Percentiles rank a stretch among this genome's conserved stretches.
These are phyloP conservation scores for Yamadazyma triangularis DNA, from an alignment of 1,139 yeast genomes.

Conservation along the genomic window DNA sequence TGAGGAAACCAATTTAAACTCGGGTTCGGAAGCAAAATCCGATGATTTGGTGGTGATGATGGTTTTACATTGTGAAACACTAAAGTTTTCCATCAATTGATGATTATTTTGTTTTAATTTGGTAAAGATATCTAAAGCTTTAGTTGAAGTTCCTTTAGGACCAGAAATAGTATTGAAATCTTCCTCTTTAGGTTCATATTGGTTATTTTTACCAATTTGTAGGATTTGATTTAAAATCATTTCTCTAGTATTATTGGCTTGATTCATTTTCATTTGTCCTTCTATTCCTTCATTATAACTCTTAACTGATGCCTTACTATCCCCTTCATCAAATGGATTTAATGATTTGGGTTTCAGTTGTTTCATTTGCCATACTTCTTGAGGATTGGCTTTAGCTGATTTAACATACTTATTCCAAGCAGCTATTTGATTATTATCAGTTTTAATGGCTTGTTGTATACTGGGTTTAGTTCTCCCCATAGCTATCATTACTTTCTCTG, in stretches of 20 bases:
- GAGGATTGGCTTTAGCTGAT: slow-evolving; percentile 54
- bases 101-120: slow-evolving; percentile 25
- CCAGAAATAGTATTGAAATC: slow-evolving; percentile 2
- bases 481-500: slow-evolving; percentile 81
- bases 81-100: slow-evolving; percentile 17
- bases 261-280: slow-evolving; percentile 31
- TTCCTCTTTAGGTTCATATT: slow-evolving; percentile 15
- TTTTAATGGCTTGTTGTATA: slow-evolving; percentile 57
- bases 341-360: slow-evolving; percentile 41
- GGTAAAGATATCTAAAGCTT: slow-evolving; percentile 29
- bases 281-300: slow-evolving; percentile 25
- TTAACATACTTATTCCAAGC: slow-evolving; percentile 73
- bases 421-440: slow-evolving; percentile 66
- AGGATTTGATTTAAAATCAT: slow-evolving; percentile 42
- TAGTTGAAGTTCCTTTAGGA: slow-evolving; percentile 22
- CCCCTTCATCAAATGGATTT: slow-evolving; percentile 22
- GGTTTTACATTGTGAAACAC: slow-evolving; percentile 11
- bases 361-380: slow-evolving; percentile 53
- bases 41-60: slow-evolving; percentile 33
- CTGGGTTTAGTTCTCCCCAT: slow-evolving; percentile 83
- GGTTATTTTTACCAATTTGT: slow-evolving; percentile 14
- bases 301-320: slow-evolving; percentile 16
- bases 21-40: slow-evolving; percentile 30
- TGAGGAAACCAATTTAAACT: slow-evolving; percentile 37
- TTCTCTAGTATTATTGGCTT: slow-evolving; percentile 40